phyloP scores from a whole-genome alignment of 306 rosid genomes.

The Cucumis melo region DNA sequence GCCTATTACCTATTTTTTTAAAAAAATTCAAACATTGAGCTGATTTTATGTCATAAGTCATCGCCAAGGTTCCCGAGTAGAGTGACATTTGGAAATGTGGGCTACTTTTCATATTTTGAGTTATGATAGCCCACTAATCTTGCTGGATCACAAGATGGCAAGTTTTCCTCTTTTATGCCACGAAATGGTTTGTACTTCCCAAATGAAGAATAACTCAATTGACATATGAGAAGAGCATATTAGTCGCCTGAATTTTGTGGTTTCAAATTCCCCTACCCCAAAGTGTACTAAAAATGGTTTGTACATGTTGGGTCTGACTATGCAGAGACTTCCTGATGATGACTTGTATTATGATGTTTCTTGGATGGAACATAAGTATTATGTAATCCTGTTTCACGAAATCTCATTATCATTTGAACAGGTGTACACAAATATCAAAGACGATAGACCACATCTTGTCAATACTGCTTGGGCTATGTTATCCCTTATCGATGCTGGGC shows the following conservation, averaged over 20 bases:
- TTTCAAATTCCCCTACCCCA: no score
- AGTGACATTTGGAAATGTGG: neutral
- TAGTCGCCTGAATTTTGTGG: no score
- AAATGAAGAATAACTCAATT: no score
- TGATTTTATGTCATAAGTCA: neutral
- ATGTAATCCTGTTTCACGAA: neutral
- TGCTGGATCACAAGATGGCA: neutral
- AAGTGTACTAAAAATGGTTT: neutral
- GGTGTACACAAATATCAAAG: constrained; percentile 21
- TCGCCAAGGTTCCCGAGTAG: neutral
- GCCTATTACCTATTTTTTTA: neutral
- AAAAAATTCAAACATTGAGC: neutral
- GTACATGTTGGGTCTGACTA: neutral
- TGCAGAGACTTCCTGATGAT: neutral
- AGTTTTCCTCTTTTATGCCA: neutral
- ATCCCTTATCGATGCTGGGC: constrained; percentile 25
- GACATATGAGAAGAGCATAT: no score
- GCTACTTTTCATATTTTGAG: neutral
- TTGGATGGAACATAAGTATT: neutral
- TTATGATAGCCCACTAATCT: neutral
- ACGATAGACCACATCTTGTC: constrained; percentile 21
- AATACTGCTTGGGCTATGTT: constrained; percentile 27
- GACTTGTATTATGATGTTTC: neutral
- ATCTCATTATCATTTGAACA: neutral
- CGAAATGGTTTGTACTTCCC: neutral